Conservation (phyloP, 306 rosid species). For the Malus orientalis region DNA sequence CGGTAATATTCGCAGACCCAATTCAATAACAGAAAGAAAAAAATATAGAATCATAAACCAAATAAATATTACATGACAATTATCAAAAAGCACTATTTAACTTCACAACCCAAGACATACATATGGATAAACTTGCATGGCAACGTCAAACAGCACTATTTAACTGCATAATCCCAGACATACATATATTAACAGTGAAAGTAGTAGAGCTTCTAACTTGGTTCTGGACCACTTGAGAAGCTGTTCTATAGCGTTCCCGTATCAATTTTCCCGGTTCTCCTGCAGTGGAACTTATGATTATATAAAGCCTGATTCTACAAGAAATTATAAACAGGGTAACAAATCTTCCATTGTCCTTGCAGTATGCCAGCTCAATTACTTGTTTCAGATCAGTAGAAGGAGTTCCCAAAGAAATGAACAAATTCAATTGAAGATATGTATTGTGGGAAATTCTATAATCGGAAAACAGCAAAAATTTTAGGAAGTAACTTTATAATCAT, state of each 20-base stretch:
- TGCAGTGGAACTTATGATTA: constrained; percentile 10
- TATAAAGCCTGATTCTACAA: neutral
- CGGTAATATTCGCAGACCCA: neutral
- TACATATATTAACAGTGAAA: constrained; percentile 54
- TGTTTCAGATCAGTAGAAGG: neutral
- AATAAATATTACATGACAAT: constrained; percentile 3
- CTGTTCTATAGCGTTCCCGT: constrained; percentile 90
- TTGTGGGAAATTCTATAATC: neutral
- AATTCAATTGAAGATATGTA: neutral
- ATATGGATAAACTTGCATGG: constrained; percentile 9
- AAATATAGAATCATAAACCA: neutral
- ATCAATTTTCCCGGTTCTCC: constrained; percentile 96
- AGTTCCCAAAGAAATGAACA: neutral
- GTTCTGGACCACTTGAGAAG: constrained; percentile 97
- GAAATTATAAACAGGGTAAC: neutral
- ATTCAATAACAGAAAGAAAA: neutral
- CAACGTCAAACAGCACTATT: constrained; percentile 12
- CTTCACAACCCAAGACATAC: constrained; percentile 53
- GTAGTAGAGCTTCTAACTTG: constrained; percentile 86
- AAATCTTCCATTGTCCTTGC: neutral
- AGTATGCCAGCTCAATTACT: neutral
- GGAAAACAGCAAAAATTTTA: neutral
- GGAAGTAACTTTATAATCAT: neutral
- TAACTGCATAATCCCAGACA: constrained; percentile 49
- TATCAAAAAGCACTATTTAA: constrained; percentile 20